A percentile compares a stretch with the other conserved stretches of the same genome.
These are phyloP conservation scores for Wickerhamomyces sp. DNA, from an alignment of 1,139 yeast genomes.

Conservation along the genomic window DNA sequence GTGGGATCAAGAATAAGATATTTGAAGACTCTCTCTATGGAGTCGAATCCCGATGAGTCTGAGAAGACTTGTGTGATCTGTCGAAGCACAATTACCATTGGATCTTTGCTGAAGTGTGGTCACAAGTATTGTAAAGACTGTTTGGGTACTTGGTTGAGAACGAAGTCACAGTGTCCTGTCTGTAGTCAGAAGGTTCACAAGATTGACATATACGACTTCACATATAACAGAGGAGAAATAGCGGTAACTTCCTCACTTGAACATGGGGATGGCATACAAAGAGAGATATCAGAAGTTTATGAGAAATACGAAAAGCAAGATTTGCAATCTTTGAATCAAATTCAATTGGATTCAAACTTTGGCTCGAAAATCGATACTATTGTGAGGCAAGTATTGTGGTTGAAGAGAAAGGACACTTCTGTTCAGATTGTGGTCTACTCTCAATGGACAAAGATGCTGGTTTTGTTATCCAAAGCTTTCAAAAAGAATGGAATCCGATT, in stretches of 20 bases:
- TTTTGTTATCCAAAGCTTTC: slow-evolving; percentile 64
- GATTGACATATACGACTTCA: slow-evolving; percentile 52
- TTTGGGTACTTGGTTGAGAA: slow-evolving; percentile 63
- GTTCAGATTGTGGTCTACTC: slow-evolving; percentile 84
- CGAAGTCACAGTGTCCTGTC: slow-evolving; percentile 62
- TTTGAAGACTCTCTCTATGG: slow-evolving; percentile 42
- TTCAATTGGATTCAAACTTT: slow-evolving; percentile 45
- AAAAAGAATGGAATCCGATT: slow-evolving; percentile 50
- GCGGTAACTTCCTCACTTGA: slow-evolving; percentile 10
- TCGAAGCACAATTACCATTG: slow-evolving; percentile 59
- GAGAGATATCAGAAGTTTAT: slow-evolving; percentile 41
- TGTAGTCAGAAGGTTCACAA: slow-evolving; percentile 51
- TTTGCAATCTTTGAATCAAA: slow-evolving; percentile 41
- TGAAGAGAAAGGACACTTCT: slow-evolving; percentile 50
- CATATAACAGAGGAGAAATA: slow-evolving; percentile 17
- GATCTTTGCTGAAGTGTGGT: slow-evolving; percentile 83
- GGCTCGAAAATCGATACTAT: slow-evolving; percentile 87
- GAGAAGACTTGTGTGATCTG: slow-evolving; percentile 71
- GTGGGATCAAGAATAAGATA: slow-evolving; percentile 56
- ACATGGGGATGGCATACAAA: slow-evolving; percentile 13
- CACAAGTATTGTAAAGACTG: slow-evolving; percentile 84
- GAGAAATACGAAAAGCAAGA: slow-evolving; percentile 38
- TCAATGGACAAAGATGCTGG: slow-evolving; percentile 78
- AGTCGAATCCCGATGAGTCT: slow-evolving; percentile 23
- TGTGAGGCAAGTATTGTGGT: slow-evolving; percentile 61